Percentiles rank a stretch among this genome's conserved stretches.
Evolutionary conservation across 2,329 filamentous ascomycete species (phyloP).

Genomic region (Fusarium incarnatum): DNA sequence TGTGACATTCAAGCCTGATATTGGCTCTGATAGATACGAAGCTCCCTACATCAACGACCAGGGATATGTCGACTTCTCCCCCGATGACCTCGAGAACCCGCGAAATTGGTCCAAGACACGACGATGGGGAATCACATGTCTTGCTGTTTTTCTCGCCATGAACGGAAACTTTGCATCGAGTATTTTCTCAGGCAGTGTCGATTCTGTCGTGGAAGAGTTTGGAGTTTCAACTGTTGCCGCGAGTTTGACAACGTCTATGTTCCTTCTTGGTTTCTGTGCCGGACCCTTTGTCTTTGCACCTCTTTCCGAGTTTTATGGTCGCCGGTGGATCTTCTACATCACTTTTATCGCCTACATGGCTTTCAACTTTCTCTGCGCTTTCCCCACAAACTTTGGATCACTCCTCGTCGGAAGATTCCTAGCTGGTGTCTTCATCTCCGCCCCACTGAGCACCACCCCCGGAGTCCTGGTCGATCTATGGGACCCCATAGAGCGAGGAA

Average conservation of each 20-base stretch:
- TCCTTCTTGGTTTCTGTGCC: conserved; percentile 67
- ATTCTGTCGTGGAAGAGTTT: conserved; percentile 52
- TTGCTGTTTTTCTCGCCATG: conserved; percentile 60
- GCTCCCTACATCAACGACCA: conserved; percentile 60
- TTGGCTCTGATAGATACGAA: conserved; percentile 15
- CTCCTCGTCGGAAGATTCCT: conserved; percentile 67
- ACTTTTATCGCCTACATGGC: conserved; percentile 61
- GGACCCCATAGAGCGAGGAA: conserved; percentile 63
- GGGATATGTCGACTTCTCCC: conserved; percentile 63
- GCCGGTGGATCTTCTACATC: conserved; percentile 64
- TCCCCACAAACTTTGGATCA: conserved; percentile 64
- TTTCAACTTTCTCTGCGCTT: conserved; percentile 66
- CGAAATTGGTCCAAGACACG: conserved; percentile 59
- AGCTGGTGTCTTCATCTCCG: conserved; percentile 66
- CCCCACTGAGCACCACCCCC: conserved; percentile 61
- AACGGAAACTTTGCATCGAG: conserved; percentile 65
- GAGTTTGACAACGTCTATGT: conserved; percentile 64
- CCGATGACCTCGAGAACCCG: conserved; percentile 63
- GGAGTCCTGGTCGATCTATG: conserved; percentile 67
- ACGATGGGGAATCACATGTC: conserved; percentile 56
- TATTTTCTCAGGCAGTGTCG: conserved; percentile 50
- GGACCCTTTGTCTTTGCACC: conserved; percentile 70
- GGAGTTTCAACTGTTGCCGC: conserved; percentile 60
- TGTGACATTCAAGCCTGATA: conserved; percentile 13
- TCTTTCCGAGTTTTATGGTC: conserved; percentile 67